phyloP scores from a whole-genome alignment of 2,329 filamentous ascomycete species.

The Aspergillus brasiliensis region DNA sequence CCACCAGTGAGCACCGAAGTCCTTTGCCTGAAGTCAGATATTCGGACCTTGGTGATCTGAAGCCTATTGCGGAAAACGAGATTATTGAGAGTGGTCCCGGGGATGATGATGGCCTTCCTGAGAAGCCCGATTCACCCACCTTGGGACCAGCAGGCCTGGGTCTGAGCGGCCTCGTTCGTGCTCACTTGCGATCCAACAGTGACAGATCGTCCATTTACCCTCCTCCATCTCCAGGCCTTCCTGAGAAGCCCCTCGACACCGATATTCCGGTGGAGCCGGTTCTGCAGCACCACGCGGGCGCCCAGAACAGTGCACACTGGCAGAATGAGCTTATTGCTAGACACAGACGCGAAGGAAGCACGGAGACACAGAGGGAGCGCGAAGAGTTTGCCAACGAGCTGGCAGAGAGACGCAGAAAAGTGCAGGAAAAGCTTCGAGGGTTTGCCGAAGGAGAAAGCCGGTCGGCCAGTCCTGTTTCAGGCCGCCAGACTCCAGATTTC shows the following conservation, averaged over 20 bases:
- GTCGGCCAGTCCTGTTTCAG: conserved; percentile 46
- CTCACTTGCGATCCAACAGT: conserved; percentile 81
- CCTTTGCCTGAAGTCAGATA: conserved; percentile 39
- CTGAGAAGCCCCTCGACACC: conserved; percentile 34
- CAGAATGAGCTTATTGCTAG: conserved; percentile 50
- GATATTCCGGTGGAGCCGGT: background rate
- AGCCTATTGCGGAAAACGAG: conserved; percentile 42
- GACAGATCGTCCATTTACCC: conserved; percentile 78
- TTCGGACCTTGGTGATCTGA: conserved; percentile 43
- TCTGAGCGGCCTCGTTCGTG: conserved; percentile 77
- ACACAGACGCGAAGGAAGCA: conserved; percentile 49
- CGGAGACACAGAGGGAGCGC: conserved; percentile 52
- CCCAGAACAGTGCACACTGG: conserved; percentile 41
- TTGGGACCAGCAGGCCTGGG: conserved; percentile 66
- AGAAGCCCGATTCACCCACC: conserved; percentile 71
- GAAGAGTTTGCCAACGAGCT: conserved; percentile 53
- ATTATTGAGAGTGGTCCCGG: conserved; percentile 14
- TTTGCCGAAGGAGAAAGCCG: conserved; percentile 47
- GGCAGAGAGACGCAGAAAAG: conserved; percentile 49
- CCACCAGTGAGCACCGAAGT: conserved; percentile 32
- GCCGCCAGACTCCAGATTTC: conserved; percentile 37
- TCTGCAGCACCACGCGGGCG: background rate
- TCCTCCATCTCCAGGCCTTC: conserved; percentile 44
- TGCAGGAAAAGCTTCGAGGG: conserved; percentile 51
- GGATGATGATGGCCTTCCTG: conserved; percentile 19